These are phyloP conservation scores for Solanum phureja DNA, from an alignment of 257 asterid genomes.

Conservation along the genomic window DNA sequence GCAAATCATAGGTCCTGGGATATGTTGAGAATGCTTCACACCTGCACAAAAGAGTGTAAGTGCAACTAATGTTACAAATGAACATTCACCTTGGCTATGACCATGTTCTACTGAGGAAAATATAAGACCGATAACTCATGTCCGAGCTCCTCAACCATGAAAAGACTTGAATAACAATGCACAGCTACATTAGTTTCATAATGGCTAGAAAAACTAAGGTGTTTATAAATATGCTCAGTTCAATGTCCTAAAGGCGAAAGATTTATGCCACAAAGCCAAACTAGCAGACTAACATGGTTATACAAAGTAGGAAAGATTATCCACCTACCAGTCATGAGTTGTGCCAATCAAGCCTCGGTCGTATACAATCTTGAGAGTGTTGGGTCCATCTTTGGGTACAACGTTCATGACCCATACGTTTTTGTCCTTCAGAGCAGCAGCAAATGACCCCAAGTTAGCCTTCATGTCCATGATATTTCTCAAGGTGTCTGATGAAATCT, in stretches of 20 bases:
- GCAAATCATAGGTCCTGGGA: slow-evolving; percentile 85
- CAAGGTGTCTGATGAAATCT: slow-evolving; percentile 54
- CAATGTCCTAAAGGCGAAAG: not conserved
- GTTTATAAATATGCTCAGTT: not conserved
- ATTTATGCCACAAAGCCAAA: not conserved
- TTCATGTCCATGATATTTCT: slow-evolving; percentile 97
- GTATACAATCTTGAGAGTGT: slow-evolving; percentile 72
- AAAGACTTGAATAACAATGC: not conserved
- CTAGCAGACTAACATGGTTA: not conserved
- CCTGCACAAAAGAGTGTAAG: slow-evolving; percentile 27
- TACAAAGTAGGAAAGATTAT: not conserved
- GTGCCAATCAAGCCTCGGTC: slow-evolving; percentile 93
- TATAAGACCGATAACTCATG: not conserved
- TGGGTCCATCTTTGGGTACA: slow-evolving; percentile 88
- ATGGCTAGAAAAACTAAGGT: not conserved
- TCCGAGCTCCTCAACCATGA: not conserved
- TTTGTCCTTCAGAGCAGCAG: slow-evolving; percentile 83
- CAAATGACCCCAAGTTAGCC: slow-evolving; percentile 92
- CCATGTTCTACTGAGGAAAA: not conserved
- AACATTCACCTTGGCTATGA: not conserved
- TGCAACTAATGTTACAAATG: not conserved
- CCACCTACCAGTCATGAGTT: slow-evolving; percentile 64
- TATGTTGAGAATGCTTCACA: slow-evolving; percentile 92
- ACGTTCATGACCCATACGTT: slow-evolving; percentile 98
- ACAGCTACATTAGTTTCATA: not conserved